Percentiles rank a stretch among this genome's conserved stretches.
Conservation (phyloP, 805 yeast species). For the Komagataella kurtzmanii region DNA sequence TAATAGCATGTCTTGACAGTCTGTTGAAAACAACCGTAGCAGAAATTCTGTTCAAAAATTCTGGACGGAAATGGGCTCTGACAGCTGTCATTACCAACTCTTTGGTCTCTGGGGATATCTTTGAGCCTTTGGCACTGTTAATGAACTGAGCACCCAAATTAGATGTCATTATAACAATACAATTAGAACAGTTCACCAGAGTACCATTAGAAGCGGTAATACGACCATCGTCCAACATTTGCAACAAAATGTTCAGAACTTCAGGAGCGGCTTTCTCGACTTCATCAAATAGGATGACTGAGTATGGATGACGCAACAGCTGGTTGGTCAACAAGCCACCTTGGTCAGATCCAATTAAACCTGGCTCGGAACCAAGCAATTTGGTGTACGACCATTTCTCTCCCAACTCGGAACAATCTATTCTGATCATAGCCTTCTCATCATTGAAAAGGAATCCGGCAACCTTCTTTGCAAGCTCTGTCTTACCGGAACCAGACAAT, state of each 20-base stretch:
- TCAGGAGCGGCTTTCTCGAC: constrained; percentile 99
- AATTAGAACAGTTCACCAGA: constrained; percentile 82
- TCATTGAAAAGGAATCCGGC: constrained; percentile 95
- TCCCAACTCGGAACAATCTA: constrained; percentile 91
- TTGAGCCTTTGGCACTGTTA: constrained; percentile 45
- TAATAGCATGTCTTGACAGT: constrained; percentile 79
- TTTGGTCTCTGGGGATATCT: constrained; percentile 54
- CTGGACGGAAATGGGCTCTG: constrained; percentile 88
- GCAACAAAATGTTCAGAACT: constrained; percentile 82
- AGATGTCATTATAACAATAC: constrained; percentile 92
- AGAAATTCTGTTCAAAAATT: constrained; percentile 90
- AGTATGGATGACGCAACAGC: constrained; percentile 80
- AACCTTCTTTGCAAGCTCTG: constrained; percentile 91
- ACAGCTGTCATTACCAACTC: constrained; percentile 77
- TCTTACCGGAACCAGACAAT: constrained; percentile 95
- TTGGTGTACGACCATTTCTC: constrained; percentile 95
- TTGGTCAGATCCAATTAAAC: constrained; percentile 93
- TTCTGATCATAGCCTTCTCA: constrained; percentile 92
- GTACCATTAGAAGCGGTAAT: constrained; percentile 92
- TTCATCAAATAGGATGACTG: constrained; percentile 93
- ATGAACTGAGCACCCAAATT: constrained; percentile 92
- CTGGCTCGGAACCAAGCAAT: constrained; percentile 94
- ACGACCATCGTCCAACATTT: constrained; percentile 92
- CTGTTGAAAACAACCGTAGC: constrained; percentile 90
- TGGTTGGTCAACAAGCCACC: constrained; percentile 96